phyloP scores from a whole-genome alignment of 371 early-diverging fungal species.

The Mortierella sp. region DNA sequence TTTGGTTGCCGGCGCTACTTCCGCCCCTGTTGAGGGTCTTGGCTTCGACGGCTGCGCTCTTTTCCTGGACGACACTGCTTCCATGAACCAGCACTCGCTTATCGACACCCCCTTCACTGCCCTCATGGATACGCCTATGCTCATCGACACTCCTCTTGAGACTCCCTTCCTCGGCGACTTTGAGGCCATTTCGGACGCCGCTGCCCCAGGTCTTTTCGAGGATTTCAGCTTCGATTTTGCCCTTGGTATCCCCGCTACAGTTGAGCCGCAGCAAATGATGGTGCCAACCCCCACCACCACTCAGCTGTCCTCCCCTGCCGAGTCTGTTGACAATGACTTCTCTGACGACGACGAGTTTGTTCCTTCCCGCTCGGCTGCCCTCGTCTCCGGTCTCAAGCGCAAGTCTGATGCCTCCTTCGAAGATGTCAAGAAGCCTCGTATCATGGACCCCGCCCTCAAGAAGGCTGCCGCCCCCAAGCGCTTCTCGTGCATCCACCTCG shows the following conservation, averaged over 20 bases:
- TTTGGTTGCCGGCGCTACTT: conserved; percentile 3
- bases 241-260: too few relatives aligned
- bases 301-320: conserved; percentile 12
- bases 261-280: too few relatives aligned
- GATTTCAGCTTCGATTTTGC: conserved; percentile 16
- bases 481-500: conserved; percentile 57
- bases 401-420: conserved; percentile 13
- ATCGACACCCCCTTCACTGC: conserved; percentile 37
- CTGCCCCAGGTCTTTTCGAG: conserved; percentile 37
- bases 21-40: conserved; percentile 2
- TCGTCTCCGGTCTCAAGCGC: conserved; percentile 50
- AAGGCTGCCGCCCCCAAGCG: conserved; percentile 43
- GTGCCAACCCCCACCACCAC: conserved; percentile 20
- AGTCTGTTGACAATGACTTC: conserved; percentile 8
- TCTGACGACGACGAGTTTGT: conserved; percentile 33
- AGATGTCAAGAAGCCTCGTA: conserved; percentile 13
- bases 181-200: conserved; percentile 9
- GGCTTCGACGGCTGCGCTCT: conserved; percentile 44
- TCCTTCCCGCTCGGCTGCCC: conserved; percentile 39
- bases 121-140: conserved; percentile 16
- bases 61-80: conserved; percentile 31
- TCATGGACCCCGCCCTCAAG: neutral
- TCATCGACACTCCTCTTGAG: too few relatives aligned
- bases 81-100: conserved; percentile 14
- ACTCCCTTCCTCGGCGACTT: conserved; percentile 1